Base-by-base conservation (phyloP, 148 eudicot genomes). In the Rhododendron henanense region DNA sequence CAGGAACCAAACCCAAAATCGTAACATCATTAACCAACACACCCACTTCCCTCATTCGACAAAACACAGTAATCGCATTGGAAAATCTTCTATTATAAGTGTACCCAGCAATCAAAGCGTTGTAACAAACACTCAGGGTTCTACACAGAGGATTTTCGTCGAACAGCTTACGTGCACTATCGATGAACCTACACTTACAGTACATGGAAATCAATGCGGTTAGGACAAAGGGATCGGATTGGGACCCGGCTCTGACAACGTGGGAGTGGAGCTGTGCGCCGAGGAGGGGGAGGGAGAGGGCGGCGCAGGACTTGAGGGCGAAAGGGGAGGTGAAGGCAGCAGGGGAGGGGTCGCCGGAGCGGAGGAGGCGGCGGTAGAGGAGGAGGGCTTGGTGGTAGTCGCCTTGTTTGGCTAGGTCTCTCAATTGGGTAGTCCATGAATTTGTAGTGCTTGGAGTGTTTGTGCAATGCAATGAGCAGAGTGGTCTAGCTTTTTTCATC, bases 81-180 rank as follows among this genome's bases (percentile, higher is more conserved):
- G 4, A 67, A 83, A 91, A 44, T 67, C 87, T 78, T 11, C 77
- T 71, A 63, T 90, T 88, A 84, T 50, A 77, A 63, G 88, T 81
- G 73, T 92, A 93, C 85, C 98, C 98, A 88, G 98, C 81, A 76
- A 95, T 89, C 91, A 95, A 81, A 77, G 98, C 95, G 86, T 95
- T 94, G 88, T 88, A 94, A 88, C 95, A 95, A 82, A 95, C 95
- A 57, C 94, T 90, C 51, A 91, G 88, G 37, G 80, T 63, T 57
- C 47, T 41, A 16, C 85, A 84, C 16, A 87, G 81, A 31, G 92
- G 92, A 88, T 57, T 93, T 95, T 92, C 94, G 6, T 92, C 96
- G 81, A 95, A 95, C 91, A 92, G 85, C 41, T 91, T 88, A 19
- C 90, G 89, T 25, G 96, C 98, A 91, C 18, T 73, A 2, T 84